Conservation (phyloP, 441 rosid genomes). For the Macaranga tanarius region DNA sequence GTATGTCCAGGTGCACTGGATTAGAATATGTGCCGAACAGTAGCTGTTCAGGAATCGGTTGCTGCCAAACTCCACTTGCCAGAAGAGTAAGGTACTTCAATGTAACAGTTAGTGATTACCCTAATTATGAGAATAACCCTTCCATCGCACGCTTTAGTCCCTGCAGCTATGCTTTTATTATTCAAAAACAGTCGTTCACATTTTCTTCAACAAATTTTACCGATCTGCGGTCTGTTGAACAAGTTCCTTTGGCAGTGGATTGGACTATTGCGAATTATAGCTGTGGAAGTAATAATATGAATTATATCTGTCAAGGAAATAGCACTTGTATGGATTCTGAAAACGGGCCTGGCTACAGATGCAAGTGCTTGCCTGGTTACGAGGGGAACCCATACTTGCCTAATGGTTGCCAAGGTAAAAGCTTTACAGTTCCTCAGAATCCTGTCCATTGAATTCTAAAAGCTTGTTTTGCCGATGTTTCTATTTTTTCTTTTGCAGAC, state of each 20-base stretch:
- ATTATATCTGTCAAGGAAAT: neutral
- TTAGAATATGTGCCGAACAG: neutral
- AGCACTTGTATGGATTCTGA: conserved; percentile 5
- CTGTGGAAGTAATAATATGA: conserved; percentile 22
- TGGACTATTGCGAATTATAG: too few species aligned
- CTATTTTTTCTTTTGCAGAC: conserved; percentile 28
- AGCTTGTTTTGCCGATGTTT: too few species aligned
- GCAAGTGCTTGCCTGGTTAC: conserved; percentile 26
- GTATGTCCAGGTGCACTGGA: conserved; percentile 10
- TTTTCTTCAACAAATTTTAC: too few species aligned
- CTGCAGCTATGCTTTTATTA: too few species aligned
- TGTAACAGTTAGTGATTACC: too few species aligned
- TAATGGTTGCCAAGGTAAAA: neutral
- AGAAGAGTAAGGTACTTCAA: neutral
- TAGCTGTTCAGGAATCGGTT: conserved; percentile 37
- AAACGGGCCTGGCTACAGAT: conserved; percentile 12
- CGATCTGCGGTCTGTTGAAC: too few species aligned
- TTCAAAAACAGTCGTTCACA: too few species aligned
- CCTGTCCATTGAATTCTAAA: neutral
- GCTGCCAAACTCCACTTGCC: conserved; percentile 34
- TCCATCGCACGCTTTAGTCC: too few species aligned
- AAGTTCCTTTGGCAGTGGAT: too few species aligned
- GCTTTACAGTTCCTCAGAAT: neutral
- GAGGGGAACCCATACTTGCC: conserved; percentile 42
- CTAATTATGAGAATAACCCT: too few species aligned